Percentiles rank a stretch among this genome's conserved stretches.
These are phyloP conservation scores for Nidularia sp. DNA, from an alignment of 768 basidiomycete genomes.

Conservation along the genomic window DNA sequence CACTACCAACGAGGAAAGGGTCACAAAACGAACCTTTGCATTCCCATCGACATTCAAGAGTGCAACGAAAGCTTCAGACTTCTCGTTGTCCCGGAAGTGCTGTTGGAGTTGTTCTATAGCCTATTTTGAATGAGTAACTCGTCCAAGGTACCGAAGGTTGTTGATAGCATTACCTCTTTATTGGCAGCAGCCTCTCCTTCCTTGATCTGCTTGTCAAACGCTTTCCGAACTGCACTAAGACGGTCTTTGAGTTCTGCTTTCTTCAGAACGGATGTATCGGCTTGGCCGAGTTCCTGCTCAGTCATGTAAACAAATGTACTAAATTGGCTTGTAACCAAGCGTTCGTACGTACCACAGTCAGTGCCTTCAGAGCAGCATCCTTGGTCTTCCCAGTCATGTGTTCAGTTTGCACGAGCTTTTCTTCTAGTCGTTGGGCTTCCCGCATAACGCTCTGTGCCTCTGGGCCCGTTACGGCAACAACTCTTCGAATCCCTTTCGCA, in stretches of 20 bases:
- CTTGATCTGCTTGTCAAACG: constrained; percentile 81
- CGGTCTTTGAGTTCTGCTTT: constrained; percentile 80
- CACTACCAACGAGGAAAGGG: not conserved
- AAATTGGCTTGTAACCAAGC: no score
- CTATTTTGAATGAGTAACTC: constrained; percentile 26
- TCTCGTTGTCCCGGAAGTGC: constrained; percentile 76
- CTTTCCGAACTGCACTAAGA: constrained; percentile 67
- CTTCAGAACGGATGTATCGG: constrained; percentile 81
- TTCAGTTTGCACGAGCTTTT: constrained; percentile 61
- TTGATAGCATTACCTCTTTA: constrained; percentile 58
- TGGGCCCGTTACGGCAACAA: constrained; percentile 91
- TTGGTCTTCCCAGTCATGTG: constrained; percentile 69
- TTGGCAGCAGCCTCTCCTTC: constrained; percentile 73
- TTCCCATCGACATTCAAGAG: constrained; percentile 78
- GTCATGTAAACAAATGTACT: no score
- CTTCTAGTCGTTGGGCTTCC: constrained; percentile 56
- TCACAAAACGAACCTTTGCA: constrained; percentile 52
- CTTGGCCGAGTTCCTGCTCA: constrained; percentile 78
- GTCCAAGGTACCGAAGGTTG: not conserved
- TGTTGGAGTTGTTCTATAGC: constrained; percentile 64
- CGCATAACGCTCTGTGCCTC: constrained; percentile 84
- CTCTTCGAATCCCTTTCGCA: constrained; percentile 94
- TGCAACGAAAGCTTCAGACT: constrained; percentile 67
- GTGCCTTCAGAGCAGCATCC: constrained; percentile 82
- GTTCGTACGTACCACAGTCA: constrained; percentile 54